These are phyloP conservation scores for Piromyces finnis DNA, from an alignment of 192 early-diverging fungal species.

Conservation along the genomic window DNA sequence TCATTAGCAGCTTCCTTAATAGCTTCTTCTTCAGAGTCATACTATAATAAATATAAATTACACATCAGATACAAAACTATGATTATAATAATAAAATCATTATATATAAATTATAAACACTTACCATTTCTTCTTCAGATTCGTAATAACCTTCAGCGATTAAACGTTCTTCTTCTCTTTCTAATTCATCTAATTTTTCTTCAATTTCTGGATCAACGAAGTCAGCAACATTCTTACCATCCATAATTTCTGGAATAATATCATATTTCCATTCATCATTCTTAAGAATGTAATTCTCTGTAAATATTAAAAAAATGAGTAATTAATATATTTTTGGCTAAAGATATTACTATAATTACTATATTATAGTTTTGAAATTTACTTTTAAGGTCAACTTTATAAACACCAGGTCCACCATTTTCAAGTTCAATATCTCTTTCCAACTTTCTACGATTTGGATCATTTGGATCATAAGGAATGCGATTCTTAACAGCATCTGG, in stretches of 20 bases:
- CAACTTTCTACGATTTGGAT: slow-evolving; percentile 63
- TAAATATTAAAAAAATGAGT: too few relatives aligned
- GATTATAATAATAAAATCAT: too few relatives aligned
- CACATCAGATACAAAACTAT: too few relatives aligned
- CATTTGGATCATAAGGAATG: slow-evolving; percentile 54
- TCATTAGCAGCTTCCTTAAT: slow-evolving; percentile 56
- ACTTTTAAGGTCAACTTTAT: slow-evolving; percentile 85
- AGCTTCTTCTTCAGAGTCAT: slow-evolving; percentile 64
- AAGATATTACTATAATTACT: too few relatives aligned
- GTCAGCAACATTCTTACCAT: slow-evolving; percentile 96
- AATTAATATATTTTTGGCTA: too few relatives aligned
- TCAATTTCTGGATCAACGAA: slow-evolving; percentile 97
- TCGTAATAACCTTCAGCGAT: slow-evolving; percentile 89
- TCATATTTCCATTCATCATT: slow-evolving; percentile 92
- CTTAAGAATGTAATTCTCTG: slow-evolving; percentile 64
- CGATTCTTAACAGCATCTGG: slow-evolving; percentile 52
- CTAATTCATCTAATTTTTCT: slow-evolving; percentile 81
- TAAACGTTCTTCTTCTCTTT: slow-evolving; percentile 90
- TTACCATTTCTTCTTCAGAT: slow-evolving; percentile 45
- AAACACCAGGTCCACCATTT: slow-evolving; percentile 89
- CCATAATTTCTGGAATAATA: slow-evolving; percentile 92
- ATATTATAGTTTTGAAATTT: too few relatives aligned
- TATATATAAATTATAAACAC: neutral
- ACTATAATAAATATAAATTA: neutral
- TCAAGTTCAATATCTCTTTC: slow-evolving; percentile 83